Conservation (phyloP, 2,329 filamentous ascomycete genomes). For the Tothia fuscella region DNA sequence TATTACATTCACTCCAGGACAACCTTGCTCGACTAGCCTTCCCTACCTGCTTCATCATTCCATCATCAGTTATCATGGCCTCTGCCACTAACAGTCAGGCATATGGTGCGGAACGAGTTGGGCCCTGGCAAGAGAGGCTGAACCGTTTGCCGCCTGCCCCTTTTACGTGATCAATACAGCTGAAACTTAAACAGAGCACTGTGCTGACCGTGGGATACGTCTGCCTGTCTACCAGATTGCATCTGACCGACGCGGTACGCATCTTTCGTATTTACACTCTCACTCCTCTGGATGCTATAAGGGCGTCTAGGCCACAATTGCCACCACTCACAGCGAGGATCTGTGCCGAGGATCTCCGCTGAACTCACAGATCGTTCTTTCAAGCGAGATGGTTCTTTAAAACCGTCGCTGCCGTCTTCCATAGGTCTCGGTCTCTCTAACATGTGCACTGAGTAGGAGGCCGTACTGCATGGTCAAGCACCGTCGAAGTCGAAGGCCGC, state of each 20-base stretch:
- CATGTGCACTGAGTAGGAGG: constrained; percentile 41
- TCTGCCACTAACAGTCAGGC: background rate
- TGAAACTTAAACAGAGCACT: constrained; percentile 19
- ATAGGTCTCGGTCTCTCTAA: no score
- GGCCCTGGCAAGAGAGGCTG: constrained; percentile 10
- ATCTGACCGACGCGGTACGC: constrained; percentile 61
- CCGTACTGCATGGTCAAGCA: constrained; percentile 81
- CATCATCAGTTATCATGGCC: constrained; percentile 2
- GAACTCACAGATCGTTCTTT: no score
- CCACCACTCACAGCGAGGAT: no score
- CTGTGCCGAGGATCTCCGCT: no score
- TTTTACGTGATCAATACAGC: background rate
- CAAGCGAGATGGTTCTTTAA: no score
- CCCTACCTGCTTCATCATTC: background rate
- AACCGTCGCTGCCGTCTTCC: no score
- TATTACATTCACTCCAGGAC: constrained; percentile 1
- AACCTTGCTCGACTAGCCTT: constrained; percentile 8
- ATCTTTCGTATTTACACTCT: background rate
- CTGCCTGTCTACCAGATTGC: constrained; percentile 56
- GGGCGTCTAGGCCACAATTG: constrained; percentile 1
- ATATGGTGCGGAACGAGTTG: constrained; percentile 4
- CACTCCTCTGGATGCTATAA: background rate
- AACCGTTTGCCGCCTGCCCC: constrained; percentile 7
- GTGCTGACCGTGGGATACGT: constrained; percentile 40
- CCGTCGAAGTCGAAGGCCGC: constrained; percentile 57